Percentiles rank a stretch among this genome's conserved stretches.
Conservation (phyloP, 306 rosid species). For the Castanospermum australe region DNA sequence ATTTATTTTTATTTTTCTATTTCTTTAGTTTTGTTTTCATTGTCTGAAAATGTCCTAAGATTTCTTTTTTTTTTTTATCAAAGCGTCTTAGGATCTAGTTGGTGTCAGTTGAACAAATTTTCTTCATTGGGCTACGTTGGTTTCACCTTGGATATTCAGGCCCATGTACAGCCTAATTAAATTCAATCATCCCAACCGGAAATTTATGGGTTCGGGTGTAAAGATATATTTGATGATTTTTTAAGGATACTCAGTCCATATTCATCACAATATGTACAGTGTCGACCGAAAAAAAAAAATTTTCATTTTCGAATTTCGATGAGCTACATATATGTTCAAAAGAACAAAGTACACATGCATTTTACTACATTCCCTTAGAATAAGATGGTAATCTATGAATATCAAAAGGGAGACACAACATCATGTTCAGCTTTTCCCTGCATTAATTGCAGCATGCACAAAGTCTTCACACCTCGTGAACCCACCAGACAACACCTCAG, state of each 20-base stretch:
- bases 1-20: neutral
- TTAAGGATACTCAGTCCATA: neutral
- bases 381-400: neutral
- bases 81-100: neutral
- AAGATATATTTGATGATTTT: too few species aligned
- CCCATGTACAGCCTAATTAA: too few species aligned
- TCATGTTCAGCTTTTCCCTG: slow-evolving; percentile 67
- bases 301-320: too few species aligned
- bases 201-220: too few species aligned
- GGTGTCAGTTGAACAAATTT: too few species aligned
- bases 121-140: too few species aligned
- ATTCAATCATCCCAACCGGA: too few species aligned
- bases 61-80: neutral
- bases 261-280: neutral
- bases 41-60: neutral
- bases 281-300: too few species aligned
- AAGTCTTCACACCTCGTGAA: slow-evolving; percentile 72
- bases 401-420: neutral
- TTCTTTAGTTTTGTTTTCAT: too few species aligned
- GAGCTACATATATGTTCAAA: neutral
- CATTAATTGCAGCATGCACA: slow-evolving; percentile 70
- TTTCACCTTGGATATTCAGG: too few species aligned
- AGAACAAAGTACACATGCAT: slow-evolving; percentile 17
- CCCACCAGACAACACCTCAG: slow-evolving; percentile 71
- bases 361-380: slow-evolving; percentile 24